Conservation (phyloP, 2,329 filamentous ascomycete species). For the Pestalotiopsis sp. region DNA sequence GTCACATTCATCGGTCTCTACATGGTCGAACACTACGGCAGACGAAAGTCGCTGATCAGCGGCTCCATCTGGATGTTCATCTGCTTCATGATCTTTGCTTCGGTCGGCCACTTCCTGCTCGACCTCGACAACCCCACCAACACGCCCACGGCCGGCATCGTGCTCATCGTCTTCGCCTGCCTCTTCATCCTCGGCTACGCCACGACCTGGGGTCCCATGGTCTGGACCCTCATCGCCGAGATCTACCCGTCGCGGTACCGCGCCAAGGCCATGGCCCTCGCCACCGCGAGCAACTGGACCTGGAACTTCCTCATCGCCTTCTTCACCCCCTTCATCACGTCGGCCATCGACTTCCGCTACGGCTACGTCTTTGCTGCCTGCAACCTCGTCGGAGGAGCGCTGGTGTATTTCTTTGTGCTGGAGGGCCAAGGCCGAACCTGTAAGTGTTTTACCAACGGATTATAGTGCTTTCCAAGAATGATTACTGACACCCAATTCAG, state of each 20-base stretch:
- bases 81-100: slow-evolving; percentile 63
- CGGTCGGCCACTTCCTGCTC: slow-evolving; percentile 53
- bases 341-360: slow-evolving; percentile 71
- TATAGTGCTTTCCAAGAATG: too few species aligned
- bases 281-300: slow-evolving; percentile 66
- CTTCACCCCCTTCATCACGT: slow-evolving; percentile 79
- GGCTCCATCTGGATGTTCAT: slow-evolving; percentile 64
- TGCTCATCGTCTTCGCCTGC: slow-evolving; percentile 65
- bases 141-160: slow-evolving; percentile 52
- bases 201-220: slow-evolving; percentile 68
- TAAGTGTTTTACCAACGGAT: too few species aligned
- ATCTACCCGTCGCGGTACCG: slow-evolving; percentile 67
- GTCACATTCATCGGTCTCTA: slow-evolving; percentile 72
- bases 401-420: slow-evolving; percentile 79
- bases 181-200: slow-evolving; percentile 69
- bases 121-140: slow-evolving; percentile 35
- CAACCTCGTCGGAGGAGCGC: slow-evolving; percentile 62
- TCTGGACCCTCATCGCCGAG: slow-evolving; percentile 67
- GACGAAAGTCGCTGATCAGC: slow-evolving; percentile 62
- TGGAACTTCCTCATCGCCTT: slow-evolving; percentile 79
- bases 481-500: neutral
- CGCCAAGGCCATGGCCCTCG: slow-evolving; percentile 62
- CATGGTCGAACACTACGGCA: slow-evolving; percentile 69
- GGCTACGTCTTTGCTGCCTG: slow-evolving; percentile 78
- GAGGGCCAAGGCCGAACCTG: slow-evolving; percentile 71